phyloP scores from a whole-genome alignment of 441 rosid genomes.

The Corymbia calophylla region DNA sequence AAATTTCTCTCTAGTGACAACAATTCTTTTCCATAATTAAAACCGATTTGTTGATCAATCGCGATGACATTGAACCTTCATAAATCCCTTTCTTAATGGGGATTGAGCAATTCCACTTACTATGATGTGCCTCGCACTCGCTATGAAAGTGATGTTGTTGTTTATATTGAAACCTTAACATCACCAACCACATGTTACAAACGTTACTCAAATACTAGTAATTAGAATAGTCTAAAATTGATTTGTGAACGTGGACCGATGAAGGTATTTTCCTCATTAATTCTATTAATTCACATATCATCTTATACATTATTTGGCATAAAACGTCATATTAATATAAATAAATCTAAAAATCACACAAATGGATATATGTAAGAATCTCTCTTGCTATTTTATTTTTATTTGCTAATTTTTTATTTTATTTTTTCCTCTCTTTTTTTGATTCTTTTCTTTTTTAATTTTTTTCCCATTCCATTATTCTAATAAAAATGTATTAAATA shows the following conservation, averaged over 20 bases:
- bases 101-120: not conserved
- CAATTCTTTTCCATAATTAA: not conserved
- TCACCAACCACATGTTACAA: rapidly evolving
- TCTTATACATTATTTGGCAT: too few species aligned
- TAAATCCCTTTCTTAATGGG: not conserved
- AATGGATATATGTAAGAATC: too few species aligned
- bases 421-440: too few species aligned
- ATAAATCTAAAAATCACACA: too few species aligned
- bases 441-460: too few species aligned
- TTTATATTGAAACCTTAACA: not conserved
- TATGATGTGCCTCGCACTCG: not conserved
- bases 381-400: too few species aligned
- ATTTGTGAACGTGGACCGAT: not conserved
- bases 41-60: rapidly evolving
- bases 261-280: not conserved
- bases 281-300: not conserved
- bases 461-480: too few species aligned
- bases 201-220: not conserved
- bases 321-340: too few species aligned
- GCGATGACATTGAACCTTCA: not conserved
- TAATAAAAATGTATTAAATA: too few species aligned
- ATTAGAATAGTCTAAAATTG: not conserved
- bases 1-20: not conserved
- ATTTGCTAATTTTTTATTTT: too few species aligned
- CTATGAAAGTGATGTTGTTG: not conserved